Conservation (phyloP, 2,329 filamentous ascomycete species). For the Ophiosphaerella narmari region DNA sequence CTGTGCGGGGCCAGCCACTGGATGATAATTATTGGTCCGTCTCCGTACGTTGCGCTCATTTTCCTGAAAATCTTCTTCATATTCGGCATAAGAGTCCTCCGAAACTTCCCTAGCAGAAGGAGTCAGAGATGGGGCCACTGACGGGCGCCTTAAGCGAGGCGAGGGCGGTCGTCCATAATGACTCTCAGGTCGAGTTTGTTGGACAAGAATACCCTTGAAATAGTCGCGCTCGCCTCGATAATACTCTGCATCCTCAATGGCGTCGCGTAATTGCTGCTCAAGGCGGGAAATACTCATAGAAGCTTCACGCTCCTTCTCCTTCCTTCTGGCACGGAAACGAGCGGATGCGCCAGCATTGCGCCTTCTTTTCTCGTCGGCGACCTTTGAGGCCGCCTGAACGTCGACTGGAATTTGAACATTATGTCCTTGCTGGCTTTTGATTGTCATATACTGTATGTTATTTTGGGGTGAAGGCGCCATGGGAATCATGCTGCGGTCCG, state of each 20-base stretch:
- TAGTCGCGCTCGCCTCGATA: slow-evolving; percentile 75
- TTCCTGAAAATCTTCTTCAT: slow-evolving; percentile 36
- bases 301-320: slow-evolving; percentile 79
- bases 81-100: slow-evolving; percentile 37
- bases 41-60: slow-evolving; percentile 44
- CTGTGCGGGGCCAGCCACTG: slow-evolving; percentile 29
- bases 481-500: slow-evolving; percentile 48
- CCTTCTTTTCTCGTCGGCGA: slow-evolving; percentile 83
- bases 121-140: slow-evolving; percentile 32
- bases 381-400: slow-evolving; percentile 78
- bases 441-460: slow-evolving; percentile 59
- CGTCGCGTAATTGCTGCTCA: slow-evolving; percentile 69
- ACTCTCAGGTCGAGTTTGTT: slow-evolving; percentile 58
- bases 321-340: slow-evolving; percentile 78
- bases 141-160: slow-evolving; percentile 45
- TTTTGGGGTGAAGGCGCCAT: slow-evolving; percentile 53
- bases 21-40: slow-evolving; percentile 44
- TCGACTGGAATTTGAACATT: slow-evolving; percentile 71
- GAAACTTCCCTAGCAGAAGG: slow-evolving; percentile 37
- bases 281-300: slow-evolving; percentile 70
- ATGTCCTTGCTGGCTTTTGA: slow-evolving; percentile 55
- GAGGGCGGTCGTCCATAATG: slow-evolving; percentile 53
- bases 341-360: slow-evolving; percentile 86
- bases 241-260: slow-evolving; percentile 71
- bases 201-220: slow-evolving; percentile 61